Evolutionary conservation across 2,329 filamentous ascomycete genomes (phyloP), one percentile per base, ranked within the genome.

Genomic region (Beauveria varroae): DNA sequence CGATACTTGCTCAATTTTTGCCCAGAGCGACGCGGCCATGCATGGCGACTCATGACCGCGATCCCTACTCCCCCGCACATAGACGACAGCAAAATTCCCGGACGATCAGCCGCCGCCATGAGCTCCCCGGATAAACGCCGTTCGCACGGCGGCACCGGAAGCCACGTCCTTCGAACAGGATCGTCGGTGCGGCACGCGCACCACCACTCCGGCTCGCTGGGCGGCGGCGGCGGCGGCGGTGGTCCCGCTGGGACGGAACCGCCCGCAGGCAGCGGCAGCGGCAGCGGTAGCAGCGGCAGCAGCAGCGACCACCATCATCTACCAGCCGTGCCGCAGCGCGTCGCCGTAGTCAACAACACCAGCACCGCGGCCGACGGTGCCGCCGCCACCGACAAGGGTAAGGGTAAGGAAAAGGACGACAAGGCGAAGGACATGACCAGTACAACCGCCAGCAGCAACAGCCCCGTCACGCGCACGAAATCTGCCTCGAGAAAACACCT

Each of bases 41-140:
- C 50, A 30, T 54, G 58, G 41, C 58, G 50, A 54, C 41, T 20
- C 49, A 2, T 54, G 28, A 41, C 57, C 12, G 24, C 57, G 46
- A 43, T 20, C 28, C 57, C 57, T 41, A 8, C 37, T 37, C 41
- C 52, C 30, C 30, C 22, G 43, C 41, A 30, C 43, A 52, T 37
- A 37, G 34, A 37, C 34, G 47, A 57, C 37, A 44, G 41, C 40
- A 26, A 44, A 5, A 5, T 2, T 7, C 28, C 10, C n/a, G 28
- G 18, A 53, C 24, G 34, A 22, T 8, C 6, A 37, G 34, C 34
- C 34, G 34, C 56, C 49, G 52, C 63, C 55, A 79, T 79, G 76
- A 75, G 72, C 64, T 66, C 71, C 50, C 70, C 77, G 52, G 77
- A 81, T 63, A 80, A 78, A 70, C 77, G 78, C 67, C 77, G 78